phyloP scores from a whole-genome alignment of 1,139 yeast species.

The Protomyces inouyei region DNA sequence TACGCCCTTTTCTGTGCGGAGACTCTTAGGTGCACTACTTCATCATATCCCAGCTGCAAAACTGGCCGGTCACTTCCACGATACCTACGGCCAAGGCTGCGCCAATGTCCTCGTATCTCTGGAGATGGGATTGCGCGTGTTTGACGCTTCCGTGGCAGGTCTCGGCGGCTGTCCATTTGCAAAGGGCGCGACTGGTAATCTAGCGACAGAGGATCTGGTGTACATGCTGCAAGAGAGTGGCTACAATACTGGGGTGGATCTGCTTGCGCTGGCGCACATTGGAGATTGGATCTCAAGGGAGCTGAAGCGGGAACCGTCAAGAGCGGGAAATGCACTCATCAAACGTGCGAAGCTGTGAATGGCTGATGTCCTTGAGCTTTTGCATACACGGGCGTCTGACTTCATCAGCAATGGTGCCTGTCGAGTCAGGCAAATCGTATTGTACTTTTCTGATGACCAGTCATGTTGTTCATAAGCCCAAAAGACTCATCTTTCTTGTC shows the following conservation, averaged over 20 bases:
- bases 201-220: constrained; percentile 41
- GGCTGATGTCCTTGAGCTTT: too few species aligned
- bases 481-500: too few species aligned
- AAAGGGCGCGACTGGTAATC: constrained; percentile 42
- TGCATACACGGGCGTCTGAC: too few species aligned
- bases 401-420: too few species aligned
- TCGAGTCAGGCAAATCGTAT: too few species aligned
- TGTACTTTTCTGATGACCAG: too few species aligned
- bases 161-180: constrained; percentile 44
- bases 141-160: constrained; percentile 40
- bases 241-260: constrained; percentile 39
- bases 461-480: too few species aligned
- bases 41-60: constrained; percentile 35
- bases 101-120: constrained; percentile 40
- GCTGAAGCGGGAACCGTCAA: constrained; percentile 37
- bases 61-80: constrained; percentile 42
- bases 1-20: constrained; percentile 37
- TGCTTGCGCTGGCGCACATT: constrained; percentile 35
- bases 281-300: constrained; percentile 39
- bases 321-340: constrained; percentile 38
- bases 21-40: constrained; percentile 36
- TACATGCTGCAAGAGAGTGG: constrained; percentile 42
- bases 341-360: not conserved
- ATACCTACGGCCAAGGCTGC: constrained; percentile 42
- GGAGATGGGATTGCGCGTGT: constrained; percentile 39